Conservation (phyloP, 805 yeast species). For the Wickerhamomyces strasburgensis region DNA sequence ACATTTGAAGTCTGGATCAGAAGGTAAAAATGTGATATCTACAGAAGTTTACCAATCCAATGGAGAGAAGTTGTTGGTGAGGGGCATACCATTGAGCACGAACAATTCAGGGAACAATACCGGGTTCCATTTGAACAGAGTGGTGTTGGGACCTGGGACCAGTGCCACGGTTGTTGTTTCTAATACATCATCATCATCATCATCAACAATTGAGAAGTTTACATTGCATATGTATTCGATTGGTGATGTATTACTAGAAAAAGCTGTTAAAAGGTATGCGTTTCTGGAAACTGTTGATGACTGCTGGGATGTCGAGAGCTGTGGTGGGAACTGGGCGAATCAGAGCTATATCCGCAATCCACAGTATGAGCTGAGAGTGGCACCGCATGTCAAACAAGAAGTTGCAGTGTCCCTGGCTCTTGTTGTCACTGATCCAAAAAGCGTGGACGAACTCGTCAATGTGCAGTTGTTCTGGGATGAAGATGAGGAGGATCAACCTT, state of each 20-base stretch:
- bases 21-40: conserved; percentile 8
- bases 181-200: conserved; percentile 5
- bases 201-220: conserved; percentile 18
- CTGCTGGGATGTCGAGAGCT: conserved; percentile 38
- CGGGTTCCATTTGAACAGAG: conserved; percentile 34
- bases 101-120: conserved; percentile 29
- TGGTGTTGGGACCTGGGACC: conserved; percentile 25
- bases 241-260: conserved; percentile 11
- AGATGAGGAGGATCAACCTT: conserved; percentile 28
- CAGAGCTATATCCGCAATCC: conserved; percentile 50
- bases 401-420: conserved; percentile 19
- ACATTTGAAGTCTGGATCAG: conserved; percentile 31
- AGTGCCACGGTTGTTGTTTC: conserved; percentile 28
- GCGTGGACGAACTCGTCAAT: conserved; percentile 31
- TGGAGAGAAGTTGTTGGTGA: conserved; percentile 28
- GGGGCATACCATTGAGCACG: conserved; percentile 3
- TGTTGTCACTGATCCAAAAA: conserved; percentile 16
- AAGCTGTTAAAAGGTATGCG: conserved; percentile 29
- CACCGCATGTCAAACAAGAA: conserved; percentile 14
- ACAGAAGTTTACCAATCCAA: conserved; percentile 24
- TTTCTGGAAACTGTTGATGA: conserved; percentile 27
- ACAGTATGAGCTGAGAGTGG: conserved; percentile 38
- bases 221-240: conserved; percentile 18
- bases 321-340: conserved; percentile 54
- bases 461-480: conserved; percentile 38